Evolutionary conservation across 805 yeast genomes (phyloP), one percentile per base, ranked within the genome.

Genomic region (Hanseniaspora guilliermondii): DNA sequence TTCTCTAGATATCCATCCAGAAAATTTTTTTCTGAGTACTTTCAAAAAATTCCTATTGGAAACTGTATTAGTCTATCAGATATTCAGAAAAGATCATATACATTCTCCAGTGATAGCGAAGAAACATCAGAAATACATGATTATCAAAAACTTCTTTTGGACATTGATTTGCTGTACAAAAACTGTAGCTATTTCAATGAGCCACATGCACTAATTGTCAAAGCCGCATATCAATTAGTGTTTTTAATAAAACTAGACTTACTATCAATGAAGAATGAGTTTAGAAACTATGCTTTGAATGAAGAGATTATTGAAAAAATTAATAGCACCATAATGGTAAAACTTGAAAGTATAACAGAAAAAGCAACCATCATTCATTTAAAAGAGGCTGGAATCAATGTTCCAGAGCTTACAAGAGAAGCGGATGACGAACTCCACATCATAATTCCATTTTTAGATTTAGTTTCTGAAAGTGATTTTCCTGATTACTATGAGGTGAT

Each of bases 401-500:
- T 19, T 55, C 62, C 19, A 17, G 39, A 42, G 19, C 38, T 47
- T 2, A 4, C 16, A 16, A 46, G 52, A 44, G 44, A 24, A 60
- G 60, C 47, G 47, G 68, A 64, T 46, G 63, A 62, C 47, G 55
- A 59, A 12, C 57, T 63, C 24, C 60, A 70, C 47, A 71, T 83
- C 40, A 76, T 85, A 57, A 84, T 76, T 14, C 85, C 94, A 0
- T 89, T 88, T 64, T 65, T 84, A 70, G 85, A 81, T 33, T 82
- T 80, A 54, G 93, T 91, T 2, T 80, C 80, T 61, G 76, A 75
- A 33, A 76, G 77, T 14, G 78, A 76, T 56, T 83, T 84, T 61
- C 95, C 96, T 1, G 95, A 85, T 61, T 89, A 89, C 69, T 82
- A 82, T 68, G 75, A 78, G 58, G 70, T 85, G 6, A 81, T 91